Conservation (phyloP, 2,329 filamentous ascomycete species). For the Phyllosticta citrichinensis region DNA sequence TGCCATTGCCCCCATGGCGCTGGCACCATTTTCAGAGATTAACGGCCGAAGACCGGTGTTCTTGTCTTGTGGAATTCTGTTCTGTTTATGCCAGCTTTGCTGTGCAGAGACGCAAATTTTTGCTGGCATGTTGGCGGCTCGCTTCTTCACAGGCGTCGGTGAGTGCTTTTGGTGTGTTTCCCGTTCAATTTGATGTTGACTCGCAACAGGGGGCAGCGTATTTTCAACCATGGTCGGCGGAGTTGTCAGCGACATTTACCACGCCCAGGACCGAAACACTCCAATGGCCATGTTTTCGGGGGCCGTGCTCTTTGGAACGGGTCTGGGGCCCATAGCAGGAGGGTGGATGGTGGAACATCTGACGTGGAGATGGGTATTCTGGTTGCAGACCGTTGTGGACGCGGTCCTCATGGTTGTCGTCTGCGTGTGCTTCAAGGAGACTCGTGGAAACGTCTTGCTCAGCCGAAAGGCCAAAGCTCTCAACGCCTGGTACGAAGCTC, state of each 20-base stretch:
- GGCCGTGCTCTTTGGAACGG: constrained; percentile 66
- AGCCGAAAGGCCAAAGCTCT: constrained; percentile 62
- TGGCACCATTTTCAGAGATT: constrained; percentile 81
- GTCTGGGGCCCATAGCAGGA: constrained; percentile 62
- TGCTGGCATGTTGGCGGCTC: constrained; percentile 62
- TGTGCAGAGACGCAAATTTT: constrained; percentile 62
- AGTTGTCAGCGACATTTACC: constrained; percentile 78
- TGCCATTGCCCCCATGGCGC: constrained; percentile 71
- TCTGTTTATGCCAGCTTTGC: constrained; percentile 59
- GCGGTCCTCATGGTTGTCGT: constrained; percentile 55
- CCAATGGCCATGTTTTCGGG: constrained; percentile 88
- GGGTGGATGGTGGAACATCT: constrained; percentile 58
- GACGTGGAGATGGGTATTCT: constrained; percentile 81
- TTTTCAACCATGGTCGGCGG: constrained; percentile 92
- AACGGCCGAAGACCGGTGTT: constrained; percentile 82
- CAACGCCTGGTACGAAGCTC: constrained; percentile 68
- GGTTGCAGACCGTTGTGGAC: constrained; percentile 66
- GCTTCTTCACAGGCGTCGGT: constrained; percentile 63
- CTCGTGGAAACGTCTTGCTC: constrained; percentile 68
- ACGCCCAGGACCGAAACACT: constrained; percentile 67
- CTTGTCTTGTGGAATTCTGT: constrained; percentile 60
- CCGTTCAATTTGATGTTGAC: not conserved
- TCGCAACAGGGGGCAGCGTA: constrained; percentile 49
- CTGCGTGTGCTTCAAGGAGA: constrained; percentile 67
- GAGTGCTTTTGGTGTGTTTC: not conserved